phyloP scores from a whole-genome alignment of 768 basidiomycete species.

The Boletus sp. region DNA sequence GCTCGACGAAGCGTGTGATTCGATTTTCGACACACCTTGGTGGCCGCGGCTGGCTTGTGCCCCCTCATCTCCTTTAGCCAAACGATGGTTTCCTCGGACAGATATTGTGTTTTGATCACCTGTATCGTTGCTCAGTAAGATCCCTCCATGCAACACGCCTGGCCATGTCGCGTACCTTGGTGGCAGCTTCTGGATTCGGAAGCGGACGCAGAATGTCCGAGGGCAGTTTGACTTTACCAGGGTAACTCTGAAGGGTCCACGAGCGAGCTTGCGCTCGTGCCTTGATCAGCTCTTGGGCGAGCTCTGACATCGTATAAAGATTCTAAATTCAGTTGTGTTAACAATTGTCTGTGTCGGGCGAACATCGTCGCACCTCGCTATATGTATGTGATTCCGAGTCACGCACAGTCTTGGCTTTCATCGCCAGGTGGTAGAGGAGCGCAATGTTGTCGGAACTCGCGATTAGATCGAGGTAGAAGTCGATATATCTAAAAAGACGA shows the following conservation, averaged over 20 bases:
- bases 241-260: conserved; percentile 80
- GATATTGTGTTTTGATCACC: conserved; percentile 67
- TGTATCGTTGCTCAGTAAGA: conserved; percentile 28
- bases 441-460: conserved; percentile 80
- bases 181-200: conserved; percentile 61
- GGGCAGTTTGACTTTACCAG: conserved; percentile 78
- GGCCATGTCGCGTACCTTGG: conserved; percentile 45
- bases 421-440: conserved; percentile 78
- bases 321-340: conserved; percentile 48
- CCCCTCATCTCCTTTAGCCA: conserved; percentile 55
- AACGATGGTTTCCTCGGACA: conserved; percentile 55
- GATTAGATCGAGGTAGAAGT: conserved; percentile 81
- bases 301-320: conserved; percentile 82
- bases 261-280: conserved; percentile 54
- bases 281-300: conserved; percentile 86
- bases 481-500: conserved; percentile 64
- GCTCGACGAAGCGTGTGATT: conserved; percentile 1
- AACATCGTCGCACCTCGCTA: conserved; percentile 56
- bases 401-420: conserved; percentile 82
- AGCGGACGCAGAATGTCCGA: conserved; percentile 76
- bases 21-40: conserved; percentile 27
- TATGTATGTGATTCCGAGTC: conserved; percentile 67
- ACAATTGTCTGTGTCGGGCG: background rate
- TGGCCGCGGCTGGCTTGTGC: conserved; percentile 33
- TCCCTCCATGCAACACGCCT: background rate